These are phyloP conservation scores for Metschnikowia kunwiensis DNA, from an alignment of 805 yeast species.

Conservation along the genomic window DNA sequence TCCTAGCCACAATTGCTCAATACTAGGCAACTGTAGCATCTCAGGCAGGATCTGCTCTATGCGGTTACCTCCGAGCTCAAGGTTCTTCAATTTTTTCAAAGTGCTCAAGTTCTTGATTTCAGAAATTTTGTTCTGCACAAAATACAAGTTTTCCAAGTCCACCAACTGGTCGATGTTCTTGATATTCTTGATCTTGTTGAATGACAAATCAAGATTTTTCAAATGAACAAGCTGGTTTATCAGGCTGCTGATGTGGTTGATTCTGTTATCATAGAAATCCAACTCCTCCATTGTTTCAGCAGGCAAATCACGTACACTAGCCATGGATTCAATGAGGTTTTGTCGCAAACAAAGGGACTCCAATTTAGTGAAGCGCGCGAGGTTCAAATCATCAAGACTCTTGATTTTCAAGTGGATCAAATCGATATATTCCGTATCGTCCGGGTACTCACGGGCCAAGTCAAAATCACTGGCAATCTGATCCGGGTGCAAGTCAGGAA, in stretches of 20 bases:
- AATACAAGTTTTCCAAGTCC: slow-evolving; percentile 64
- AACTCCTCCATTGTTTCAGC: slow-evolving; percentile 62
- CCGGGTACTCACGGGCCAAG: slow-evolving; percentile 52
- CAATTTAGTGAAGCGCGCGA: slow-evolving; percentile 55
- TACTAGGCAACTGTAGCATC: slow-evolving; percentile 49
- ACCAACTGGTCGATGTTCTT: slow-evolving; percentile 67
- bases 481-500: slow-evolving; percentile 48
- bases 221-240: slow-evolving; percentile 57
- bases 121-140: slow-evolving; percentile 84
- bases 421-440: slow-evolving; percentile 60
- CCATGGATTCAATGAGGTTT: slow-evolving; percentile 72
- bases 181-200: slow-evolving; percentile 83
- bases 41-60: slow-evolving; percentile 56
- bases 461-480: slow-evolving; percentile 67
- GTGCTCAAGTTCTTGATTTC: slow-evolving; percentile 65
- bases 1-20: slow-evolving; percentile 89
- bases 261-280: slow-evolving; percentile 89
- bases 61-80: slow-evolving; percentile 91
- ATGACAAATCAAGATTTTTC: slow-evolving; percentile 72
- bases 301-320: slow-evolving; percentile 56
- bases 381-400: slow-evolving; percentile 57
- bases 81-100: slow-evolving; percentile 54
- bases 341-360: slow-evolving; percentile 73
- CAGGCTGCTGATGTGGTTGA: slow-evolving; percentile 77
- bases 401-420: slow-evolving; percentile 67